phyloP scores from a whole-genome alignment of 2,329 filamentous ascomycete species.

The Canariomyces notabilis region DNA sequence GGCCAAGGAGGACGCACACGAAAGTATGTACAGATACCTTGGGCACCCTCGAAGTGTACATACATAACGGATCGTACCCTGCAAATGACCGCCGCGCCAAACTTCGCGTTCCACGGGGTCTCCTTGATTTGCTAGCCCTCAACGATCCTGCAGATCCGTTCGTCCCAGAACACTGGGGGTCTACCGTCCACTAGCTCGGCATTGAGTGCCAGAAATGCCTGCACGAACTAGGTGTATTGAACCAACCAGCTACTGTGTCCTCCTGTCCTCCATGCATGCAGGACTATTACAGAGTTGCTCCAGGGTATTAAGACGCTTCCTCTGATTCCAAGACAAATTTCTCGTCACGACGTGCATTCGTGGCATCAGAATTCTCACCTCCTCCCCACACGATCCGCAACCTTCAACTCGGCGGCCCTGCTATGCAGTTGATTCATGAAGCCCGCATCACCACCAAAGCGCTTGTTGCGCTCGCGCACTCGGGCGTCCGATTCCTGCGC shows the following conservation, averaged over 20 bases:
- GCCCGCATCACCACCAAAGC: slow-evolving; percentile 58
- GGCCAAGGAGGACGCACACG: no score
- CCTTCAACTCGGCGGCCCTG: slow-evolving; percentile 47
- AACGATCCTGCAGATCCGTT: not conserved
- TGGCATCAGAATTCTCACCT: slow-evolving; percentile 4
- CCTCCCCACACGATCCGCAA: slow-evolving; percentile 45
- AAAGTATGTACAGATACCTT: no score
- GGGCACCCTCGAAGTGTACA: no score
- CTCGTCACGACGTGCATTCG: not conserved
- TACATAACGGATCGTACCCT: no score
- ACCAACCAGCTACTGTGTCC: not conserved
- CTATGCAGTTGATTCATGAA: slow-evolving; percentile 62
- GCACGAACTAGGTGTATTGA: not conserved
- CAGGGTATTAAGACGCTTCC: no score
- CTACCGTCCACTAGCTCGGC: not conserved
- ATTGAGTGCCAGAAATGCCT: not conserved
- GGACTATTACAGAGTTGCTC: no score
- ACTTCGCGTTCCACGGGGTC: not conserved
- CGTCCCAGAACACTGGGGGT: not conserved
- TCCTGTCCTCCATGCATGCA: no score
- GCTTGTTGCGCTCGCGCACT: slow-evolving; percentile 52
- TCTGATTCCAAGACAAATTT: not conserved
- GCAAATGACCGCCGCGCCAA: no score
- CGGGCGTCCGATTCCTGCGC: slow-evolving; percentile 63
- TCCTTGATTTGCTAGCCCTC: not conserved